phyloP scores from a whole-genome alignment of 345 rosid genomes.

The Gossypium australe region DNA sequence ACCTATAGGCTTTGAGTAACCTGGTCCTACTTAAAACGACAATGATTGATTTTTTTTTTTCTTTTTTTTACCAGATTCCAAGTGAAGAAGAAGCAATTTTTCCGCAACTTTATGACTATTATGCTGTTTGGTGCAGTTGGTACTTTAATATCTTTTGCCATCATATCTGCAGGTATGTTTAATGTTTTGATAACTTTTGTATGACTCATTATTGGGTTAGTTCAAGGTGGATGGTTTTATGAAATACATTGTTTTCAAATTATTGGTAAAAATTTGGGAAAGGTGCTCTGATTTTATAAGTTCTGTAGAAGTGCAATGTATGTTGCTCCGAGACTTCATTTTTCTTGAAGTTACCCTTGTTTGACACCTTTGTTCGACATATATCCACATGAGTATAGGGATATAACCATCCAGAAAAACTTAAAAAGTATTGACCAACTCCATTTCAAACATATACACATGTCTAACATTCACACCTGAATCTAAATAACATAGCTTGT shows the following conservation, averaged over 20 bases:
- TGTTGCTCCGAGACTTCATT: not conserved
- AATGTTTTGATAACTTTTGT: not conserved
- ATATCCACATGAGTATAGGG: not conserved
- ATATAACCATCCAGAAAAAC: not conserved
- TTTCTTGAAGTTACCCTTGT: not conserved
- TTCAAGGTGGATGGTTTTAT: conserved; percentile 1
- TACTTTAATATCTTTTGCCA: conserved; percentile 77
- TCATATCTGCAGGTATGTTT: conserved; percentile 67
- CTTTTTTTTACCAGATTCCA: conserved; percentile 56
- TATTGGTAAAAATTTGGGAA: not conserved
- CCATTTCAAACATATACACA: not conserved
- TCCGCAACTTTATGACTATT: conserved; percentile 94
- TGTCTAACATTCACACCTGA: not conserved
- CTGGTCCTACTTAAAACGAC: not conserved
- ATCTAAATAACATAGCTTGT: not conserved
- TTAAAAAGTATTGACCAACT: not conserved
- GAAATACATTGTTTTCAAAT: not conserved
- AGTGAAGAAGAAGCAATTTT: conserved; percentile 98
- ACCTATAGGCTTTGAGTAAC: no score
- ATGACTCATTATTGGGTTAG: not conserved
- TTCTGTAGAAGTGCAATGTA: not conserved
- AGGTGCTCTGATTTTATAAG: not conserved
- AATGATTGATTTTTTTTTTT: not conserved
- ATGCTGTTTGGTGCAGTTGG: conserved; percentile 92
- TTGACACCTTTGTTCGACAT: not conserved